A percentile compares a stretch with the other conserved stretches of the same genome.
Conservation (phyloP, 1,284 basidiomycete genomes). For the Trametes pubescens region DNA sequence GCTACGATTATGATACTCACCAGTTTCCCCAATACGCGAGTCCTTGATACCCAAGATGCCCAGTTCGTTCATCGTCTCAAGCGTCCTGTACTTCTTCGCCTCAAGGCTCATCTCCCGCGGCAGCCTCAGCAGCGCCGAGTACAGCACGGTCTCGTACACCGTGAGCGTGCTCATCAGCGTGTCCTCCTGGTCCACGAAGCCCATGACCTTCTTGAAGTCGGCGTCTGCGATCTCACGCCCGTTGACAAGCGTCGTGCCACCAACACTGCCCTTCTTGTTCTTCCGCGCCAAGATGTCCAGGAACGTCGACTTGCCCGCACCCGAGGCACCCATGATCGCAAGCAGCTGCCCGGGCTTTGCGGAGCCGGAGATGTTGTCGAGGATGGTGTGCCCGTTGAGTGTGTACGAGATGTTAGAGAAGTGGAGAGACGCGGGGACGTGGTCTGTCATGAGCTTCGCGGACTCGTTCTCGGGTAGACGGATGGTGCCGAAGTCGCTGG, state of each 20-base stretch:
- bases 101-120: conserved; percentile 95
- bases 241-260: conserved; percentile 86
- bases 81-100: conserved; percentile 92
- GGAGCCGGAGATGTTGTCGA: conserved; percentile 83
- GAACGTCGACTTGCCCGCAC: conserved; percentile 96
- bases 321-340: conserved; percentile 96
- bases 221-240: conserved; percentile 80
- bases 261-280: conserved; percentile 81
- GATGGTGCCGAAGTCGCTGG: conserved; percentile 79
- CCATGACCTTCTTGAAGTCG: conserved; percentile 87
- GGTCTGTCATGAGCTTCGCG: conserved; percentile 89
- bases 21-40: conserved; percentile 87
- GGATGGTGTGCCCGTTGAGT: conserved; percentile 73
- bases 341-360: conserved; percentile 90
- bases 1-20: conserved; percentile 50
- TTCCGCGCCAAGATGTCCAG: conserved; percentile 95
- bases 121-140: conserved; percentile 89
- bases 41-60: conserved; percentile 94
- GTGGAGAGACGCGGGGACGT: conserved; percentile 91
- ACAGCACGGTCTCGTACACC: conserved; percentile 96
- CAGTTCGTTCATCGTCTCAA: conserved; percentile 96
- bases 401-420: conserved; percentile 88
- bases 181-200: conserved; percentile 98
- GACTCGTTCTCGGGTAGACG: conserved; percentile 84
- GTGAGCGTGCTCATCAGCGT: conserved; percentile 96